Evolutionary conservation across 1,284 basidiomycete genomes (phyloP), one percentile per base, ranked within the genome.

Genomic region (Amylostereum chailletii): DNA sequence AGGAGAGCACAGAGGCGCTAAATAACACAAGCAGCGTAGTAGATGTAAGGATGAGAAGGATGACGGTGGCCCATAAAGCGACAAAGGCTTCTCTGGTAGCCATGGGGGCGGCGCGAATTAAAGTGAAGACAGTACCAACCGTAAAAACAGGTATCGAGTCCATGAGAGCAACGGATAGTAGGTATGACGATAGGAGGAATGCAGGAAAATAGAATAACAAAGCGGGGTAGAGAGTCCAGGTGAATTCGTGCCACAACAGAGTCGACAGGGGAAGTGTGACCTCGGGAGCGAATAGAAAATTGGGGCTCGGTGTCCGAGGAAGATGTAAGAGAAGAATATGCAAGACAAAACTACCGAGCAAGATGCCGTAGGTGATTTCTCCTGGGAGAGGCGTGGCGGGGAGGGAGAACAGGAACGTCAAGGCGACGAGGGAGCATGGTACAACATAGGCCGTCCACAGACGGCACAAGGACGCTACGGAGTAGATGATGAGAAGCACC

Each of bases 141-240:
- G 37, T 39, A 5, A 57, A 41, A 30, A 34, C 49, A 9, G 65
- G 55, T 45, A 66, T 61, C 6, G 62, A 63, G 52, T 72, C 71
- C 11, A 56, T 58, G 8, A 76, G 57, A 0, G 72, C 71, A 19
- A 62, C 57, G 3, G 71, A 76, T 37, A 75, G 58, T 34, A 79
- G 60, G 54, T 69, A 69, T n/a, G 65, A 57, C 5, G 70, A 62
- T 8, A 75, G 46, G 11, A 77, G 42, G 29, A 75, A 57, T 3
- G 67, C 64, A 0, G 78, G 78, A 7, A 75, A 53, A 60, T 76
- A 77, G 58, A 75, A 77, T 5, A 68, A 42, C 9, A 72, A 46
- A 5, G 69, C 60, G 2, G 76, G 73, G 19, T 64, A 51, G 47
- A 74, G 57, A n/a, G 72, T 61, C 19, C 60, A 60, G 1, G 58